Conservation (phyloP, 371 early-diverging fungal species). For the Mortierella sp. region DNA sequence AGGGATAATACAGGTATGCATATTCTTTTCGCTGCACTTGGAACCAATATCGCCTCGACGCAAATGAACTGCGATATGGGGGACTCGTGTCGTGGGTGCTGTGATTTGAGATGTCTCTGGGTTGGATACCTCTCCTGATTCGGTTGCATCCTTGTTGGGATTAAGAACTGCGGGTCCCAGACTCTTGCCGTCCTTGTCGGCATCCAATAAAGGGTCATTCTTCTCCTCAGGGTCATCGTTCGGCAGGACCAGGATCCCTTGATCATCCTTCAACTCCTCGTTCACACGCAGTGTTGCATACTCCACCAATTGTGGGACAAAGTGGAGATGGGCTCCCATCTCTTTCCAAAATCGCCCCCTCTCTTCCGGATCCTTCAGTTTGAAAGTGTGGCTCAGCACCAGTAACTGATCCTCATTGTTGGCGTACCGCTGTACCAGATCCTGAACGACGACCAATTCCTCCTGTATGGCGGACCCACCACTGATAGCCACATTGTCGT, state of each 20-base stretch:
- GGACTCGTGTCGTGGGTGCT: conserved; percentile 14
- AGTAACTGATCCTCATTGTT: conserved; percentile 18
- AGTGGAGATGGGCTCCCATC: conserved; percentile 20
- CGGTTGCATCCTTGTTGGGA: background rate
- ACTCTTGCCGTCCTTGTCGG: background rate
- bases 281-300: conserved; percentile 23
- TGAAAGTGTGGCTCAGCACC: conserved; percentile 42
- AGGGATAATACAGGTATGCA: conserved; percentile 13
- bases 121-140: background rate
- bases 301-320: conserved; percentile 18
- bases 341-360: conserved; percentile 17
- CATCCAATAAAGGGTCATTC: background rate
- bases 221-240: conserved; percentile 25
- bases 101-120: conserved; percentile 7
- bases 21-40: conserved; percentile 7
- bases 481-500: conserved; percentile 29
- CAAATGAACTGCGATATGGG: conserved; percentile 39
- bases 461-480: conserved; percentile 8
- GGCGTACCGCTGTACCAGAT: conserved; percentile 27
- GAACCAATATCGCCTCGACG: conserved; percentile 27
- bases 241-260: background rate
- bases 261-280: conserved; percentile 12
- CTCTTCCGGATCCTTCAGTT: conserved; percentile 35
- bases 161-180: background rate
- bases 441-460: conserved; percentile 30